Conservation (phyloP, 2,329 filamentous ascomycete species). For the Leptographium radiaticola region DNA sequence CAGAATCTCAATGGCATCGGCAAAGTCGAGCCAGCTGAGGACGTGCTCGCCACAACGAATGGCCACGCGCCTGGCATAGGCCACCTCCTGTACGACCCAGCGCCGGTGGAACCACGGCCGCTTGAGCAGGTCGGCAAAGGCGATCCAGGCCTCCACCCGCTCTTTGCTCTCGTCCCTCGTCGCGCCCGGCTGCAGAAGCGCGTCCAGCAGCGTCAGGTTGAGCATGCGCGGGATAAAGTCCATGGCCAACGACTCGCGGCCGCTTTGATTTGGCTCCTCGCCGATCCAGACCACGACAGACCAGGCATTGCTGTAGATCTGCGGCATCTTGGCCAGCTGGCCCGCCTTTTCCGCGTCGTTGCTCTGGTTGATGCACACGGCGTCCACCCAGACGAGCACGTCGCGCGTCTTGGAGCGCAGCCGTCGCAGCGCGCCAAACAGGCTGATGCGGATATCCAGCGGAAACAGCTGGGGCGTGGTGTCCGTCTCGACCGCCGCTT, state of each 20-base stretch:
- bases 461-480: background rate
- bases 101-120: background rate
- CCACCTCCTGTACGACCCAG: background rate
- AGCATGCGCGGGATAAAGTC: background rate
- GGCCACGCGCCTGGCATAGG: background rate
- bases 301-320: background rate
- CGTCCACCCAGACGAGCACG: background rate
- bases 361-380: constrained; percentile 2
- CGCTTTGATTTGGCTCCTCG: background rate
- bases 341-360: background rate
- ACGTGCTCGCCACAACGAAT: background rate
- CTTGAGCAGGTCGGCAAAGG: background rate
- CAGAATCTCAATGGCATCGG: background rate
- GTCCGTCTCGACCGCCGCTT: background rate
- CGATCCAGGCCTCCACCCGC: background rate
- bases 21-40: background rate
- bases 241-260: background rate
- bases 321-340: background rate
- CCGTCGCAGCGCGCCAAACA: background rate
- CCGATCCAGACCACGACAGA: background rate
- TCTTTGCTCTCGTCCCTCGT: background rate
- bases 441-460: background rate
- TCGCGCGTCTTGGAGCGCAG: background rate
- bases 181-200: background rate
- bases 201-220: background rate